Evolutionary conservation across 176 grass and related monocot genomes (phyloP), one percentile per base, ranked within the genome.

Genomic region (Oryza nivara): DNA sequence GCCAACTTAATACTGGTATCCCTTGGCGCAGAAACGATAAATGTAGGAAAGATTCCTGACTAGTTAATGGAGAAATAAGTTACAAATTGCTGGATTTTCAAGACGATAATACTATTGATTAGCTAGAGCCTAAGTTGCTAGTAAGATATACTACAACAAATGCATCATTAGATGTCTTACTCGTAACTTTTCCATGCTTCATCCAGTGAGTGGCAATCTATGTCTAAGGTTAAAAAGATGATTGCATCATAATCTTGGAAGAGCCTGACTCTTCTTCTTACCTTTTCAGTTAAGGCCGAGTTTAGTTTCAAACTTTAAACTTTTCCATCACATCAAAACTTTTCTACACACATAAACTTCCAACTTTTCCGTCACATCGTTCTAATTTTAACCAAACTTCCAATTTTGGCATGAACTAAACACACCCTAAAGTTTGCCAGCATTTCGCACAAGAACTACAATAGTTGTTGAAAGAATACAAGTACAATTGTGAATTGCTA

Each of bases 11-110:
- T 61, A 60, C 61, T 20, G 44, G 65, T 64, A 67, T 82, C 73
- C 2, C 12, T 25, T 67, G 19, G 26, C 26, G 52, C 56, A 82
- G 75, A 75, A 25, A 41, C 65, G 80, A 77, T 76, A 86, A 77
- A 77, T 90, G 35, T 86, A 45, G 73, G 32, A 86, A 60, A 86
- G 74, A 78, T 78, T 90, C 35, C 11, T 60, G 30, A 15, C 58
- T 86, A 69, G 58, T 63, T 63, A 82, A 68, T 63, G 43, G 36
- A 79, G 2, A 19, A 34, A 68, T 25, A 52, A 74, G 4, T 60
- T 63, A 28, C 26, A 47, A 17, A 67, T 40, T 74, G 1, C 28
- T 67, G 19, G 44, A 44, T n/a, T 68, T 68, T 16, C 38, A 30
- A 32, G 22, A 19, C 15, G 12, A 67, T 78, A 72, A 20, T 69